Evolutionary conservation across 202 grass and related monocot genomes (phyloP).

Genomic region (Miscanthus sacchariflorus): DNA sequence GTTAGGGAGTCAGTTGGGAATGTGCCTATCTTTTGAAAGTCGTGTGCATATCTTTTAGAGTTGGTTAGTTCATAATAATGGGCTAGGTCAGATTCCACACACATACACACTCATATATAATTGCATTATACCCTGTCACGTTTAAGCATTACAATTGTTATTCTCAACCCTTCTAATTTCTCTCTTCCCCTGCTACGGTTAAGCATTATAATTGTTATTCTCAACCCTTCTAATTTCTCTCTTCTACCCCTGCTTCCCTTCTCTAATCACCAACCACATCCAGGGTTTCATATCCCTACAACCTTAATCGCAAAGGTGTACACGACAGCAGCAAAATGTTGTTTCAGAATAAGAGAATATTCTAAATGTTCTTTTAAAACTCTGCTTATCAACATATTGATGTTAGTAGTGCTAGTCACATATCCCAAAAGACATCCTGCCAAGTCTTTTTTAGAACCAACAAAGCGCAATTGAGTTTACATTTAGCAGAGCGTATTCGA

Average conservation of each 20-base stretch:
- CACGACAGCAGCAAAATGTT: neutral
- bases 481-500: neutral
- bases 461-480: neutral
- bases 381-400: conserved; percentile 25
- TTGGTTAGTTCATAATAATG: neutral
- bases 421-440: neutral
- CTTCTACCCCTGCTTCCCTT: neutral
- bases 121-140: neutral
- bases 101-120: too few relatives aligned
- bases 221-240: neutral
- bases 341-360: neutral
- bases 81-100: neutral
- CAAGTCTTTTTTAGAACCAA: neutral
- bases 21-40: neutral
- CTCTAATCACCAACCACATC: neutral
- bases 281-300: neutral
- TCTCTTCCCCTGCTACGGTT: too few relatives aligned
- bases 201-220: neutral
- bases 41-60: neutral
- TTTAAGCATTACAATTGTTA: neutral
- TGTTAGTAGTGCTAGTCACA: conserved; percentile 12
- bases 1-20: neutral
- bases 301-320: neutral
- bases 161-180: too few relatives aligned
- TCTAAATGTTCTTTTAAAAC: conserved; percentile 1